These are phyloP conservation scores for Arthrobotrys sphaeroides DNA, from an alignment of 2,329 filamentous ascomycete species.

Conservation along the genomic window DNA sequence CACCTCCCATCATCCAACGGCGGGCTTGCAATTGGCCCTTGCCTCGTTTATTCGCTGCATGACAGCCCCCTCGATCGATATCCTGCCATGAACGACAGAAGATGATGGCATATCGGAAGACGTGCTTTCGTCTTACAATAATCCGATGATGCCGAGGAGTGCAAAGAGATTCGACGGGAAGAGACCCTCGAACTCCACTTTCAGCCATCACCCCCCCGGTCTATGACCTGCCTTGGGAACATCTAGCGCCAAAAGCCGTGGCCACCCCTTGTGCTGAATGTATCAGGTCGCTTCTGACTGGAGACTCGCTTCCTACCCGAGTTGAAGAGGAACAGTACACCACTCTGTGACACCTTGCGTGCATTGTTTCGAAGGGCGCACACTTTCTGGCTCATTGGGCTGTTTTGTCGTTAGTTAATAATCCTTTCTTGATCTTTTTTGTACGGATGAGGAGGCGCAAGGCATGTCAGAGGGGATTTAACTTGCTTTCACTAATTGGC, in stretches of 20 bases:
- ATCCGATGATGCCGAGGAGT: constrained; percentile 14
- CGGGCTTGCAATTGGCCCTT: constrained; percentile 22
- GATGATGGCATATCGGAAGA: constrained; percentile 12
- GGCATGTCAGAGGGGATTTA: constrained; percentile 35
- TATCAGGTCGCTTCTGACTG: constrained; percentile 15
- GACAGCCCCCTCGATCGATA: constrained; percentile 19
- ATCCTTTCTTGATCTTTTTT: constrained; percentile 32
- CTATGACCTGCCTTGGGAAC: constrained; percentile 38
- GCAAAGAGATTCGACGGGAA: background rate
- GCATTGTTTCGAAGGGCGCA: constrained; percentile 52
- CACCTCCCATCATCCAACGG: constrained; percentile 37
- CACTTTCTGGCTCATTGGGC: constrained; percentile 9
- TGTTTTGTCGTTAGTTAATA: constrained; percentile 46
- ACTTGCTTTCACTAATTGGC: constrained; percentile 22
- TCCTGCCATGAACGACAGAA: constrained; percentile 37
- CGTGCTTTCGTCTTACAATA: constrained; percentile 22
- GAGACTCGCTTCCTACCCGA: constrained; percentile 30
- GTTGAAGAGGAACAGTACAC: constrained; percentile 33
- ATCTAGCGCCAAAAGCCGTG: background rate
- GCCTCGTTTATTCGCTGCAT: constrained; percentile 22
- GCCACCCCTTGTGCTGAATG: constrained; percentile 13
- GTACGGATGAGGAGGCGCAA: constrained; percentile 28
- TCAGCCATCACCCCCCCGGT: background rate
- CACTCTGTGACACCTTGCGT: constrained; percentile 49
- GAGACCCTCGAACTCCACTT: constrained; percentile 17